Percentiles rank a stretch among this genome's conserved stretches.
phyloP scores from a whole-genome alignment of 768 basidiomycete genomes.

The Kondoa malvinella region DNA sequence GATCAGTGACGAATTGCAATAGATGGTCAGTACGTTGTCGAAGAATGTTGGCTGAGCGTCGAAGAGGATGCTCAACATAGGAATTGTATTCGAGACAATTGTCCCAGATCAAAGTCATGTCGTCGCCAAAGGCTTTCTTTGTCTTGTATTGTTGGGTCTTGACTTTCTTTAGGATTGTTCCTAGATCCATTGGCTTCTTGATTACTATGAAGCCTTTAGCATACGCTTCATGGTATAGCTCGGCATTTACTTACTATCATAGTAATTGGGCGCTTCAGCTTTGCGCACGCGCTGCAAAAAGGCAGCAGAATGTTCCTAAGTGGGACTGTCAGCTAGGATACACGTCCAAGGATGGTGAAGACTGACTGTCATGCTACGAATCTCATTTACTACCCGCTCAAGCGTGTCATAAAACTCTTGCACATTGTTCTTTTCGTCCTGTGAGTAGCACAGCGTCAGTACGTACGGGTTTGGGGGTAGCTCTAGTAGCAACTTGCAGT shows the following conservation, averaged over 20 bases:
- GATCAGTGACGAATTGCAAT: slow-evolving; percentile 73
- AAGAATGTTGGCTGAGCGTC: slow-evolving; percentile 61
- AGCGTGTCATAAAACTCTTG: slow-evolving; percentile 89
- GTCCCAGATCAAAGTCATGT: slow-evolving; percentile 90
- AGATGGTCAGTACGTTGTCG: slow-evolving; percentile 69
- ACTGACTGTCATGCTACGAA: slow-evolving; percentile 46
- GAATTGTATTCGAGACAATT: slow-evolving; percentile 90
- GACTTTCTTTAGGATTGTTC: slow-evolving; percentile 80
- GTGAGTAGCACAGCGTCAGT: background rate
- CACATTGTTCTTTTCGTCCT: slow-evolving; percentile 43
- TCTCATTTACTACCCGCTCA: slow-evolving; percentile 69
- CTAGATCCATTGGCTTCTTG: slow-evolving; percentile 84
- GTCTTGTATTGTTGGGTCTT: slow-evolving; percentile 66
- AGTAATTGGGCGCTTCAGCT: slow-evolving; percentile 81
- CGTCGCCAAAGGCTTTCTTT: slow-evolving; percentile 81
- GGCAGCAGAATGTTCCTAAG: slow-evolving; percentile 72
- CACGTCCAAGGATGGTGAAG: slow-evolving; percentile 41
- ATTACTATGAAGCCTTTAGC: slow-evolving; percentile 63
- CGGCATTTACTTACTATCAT: slow-evolving; percentile 49
- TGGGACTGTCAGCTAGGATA: slow-evolving; percentile 38
- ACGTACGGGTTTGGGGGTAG: background rate
- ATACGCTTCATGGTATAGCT: slow-evolving; percentile 25
- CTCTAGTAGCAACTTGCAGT: slow-evolving; percentile 12
- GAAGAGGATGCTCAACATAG: slow-evolving; percentile 66
- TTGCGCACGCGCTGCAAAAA: slow-evolving; percentile 86